Conservation (phyloP, 257 asterid species). For the Ehretia macrophylla region DNA sequence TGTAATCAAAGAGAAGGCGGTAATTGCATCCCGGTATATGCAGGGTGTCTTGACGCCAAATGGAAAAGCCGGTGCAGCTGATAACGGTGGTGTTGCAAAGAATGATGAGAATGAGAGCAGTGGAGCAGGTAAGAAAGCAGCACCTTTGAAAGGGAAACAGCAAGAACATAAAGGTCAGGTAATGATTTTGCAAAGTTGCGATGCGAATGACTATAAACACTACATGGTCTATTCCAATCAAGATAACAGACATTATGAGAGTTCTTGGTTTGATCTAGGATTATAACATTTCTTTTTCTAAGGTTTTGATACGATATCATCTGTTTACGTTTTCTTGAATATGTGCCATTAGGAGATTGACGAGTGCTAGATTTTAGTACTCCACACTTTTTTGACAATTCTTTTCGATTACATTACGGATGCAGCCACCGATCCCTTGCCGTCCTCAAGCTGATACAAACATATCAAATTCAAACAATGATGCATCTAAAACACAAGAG, state of each 20-base stretch:
- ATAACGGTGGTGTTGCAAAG: slow-evolving; percentile 17
- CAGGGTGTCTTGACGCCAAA: slow-evolving; percentile 52
- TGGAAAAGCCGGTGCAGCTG: slow-evolving; percentile 36
- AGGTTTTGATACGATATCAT: too few species aligned
- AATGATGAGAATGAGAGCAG: slow-evolving; percentile 30
- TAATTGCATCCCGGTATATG: slow-evolving; percentile 77
- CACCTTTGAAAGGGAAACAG: slow-evolving; percentile 34
- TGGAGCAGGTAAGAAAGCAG: slow-evolving; percentile 30
- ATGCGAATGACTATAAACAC: neutral
- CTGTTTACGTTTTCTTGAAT: too few species aligned
- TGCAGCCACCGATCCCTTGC: slow-evolving; percentile 38
- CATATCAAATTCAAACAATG: slow-evolving; percentile 25
- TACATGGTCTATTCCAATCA: too few species aligned
- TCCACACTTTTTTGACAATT: too few species aligned
- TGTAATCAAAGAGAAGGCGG: slow-evolving; percentile 71
- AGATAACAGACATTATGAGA: too few species aligned
- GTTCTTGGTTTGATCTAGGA: too few species aligned
- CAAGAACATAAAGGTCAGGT: slow-evolving; percentile 65
- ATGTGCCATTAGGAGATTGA: too few species aligned
- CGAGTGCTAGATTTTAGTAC: too few species aligned
- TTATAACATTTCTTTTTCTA: too few species aligned
- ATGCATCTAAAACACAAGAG: slow-evolving; percentile 20
- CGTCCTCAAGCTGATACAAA: slow-evolving; percentile 29
- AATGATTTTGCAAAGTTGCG: slow-evolving; percentile 7
- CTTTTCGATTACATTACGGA: slow-evolving; percentile 24